Percentiles rank a stretch among this genome's conserved stretches.
These are phyloP conservation scores for Schizophyllum commune DNA, from an alignment of 1,284 basidiomycete genomes.

Conservation along the genomic window DNA sequence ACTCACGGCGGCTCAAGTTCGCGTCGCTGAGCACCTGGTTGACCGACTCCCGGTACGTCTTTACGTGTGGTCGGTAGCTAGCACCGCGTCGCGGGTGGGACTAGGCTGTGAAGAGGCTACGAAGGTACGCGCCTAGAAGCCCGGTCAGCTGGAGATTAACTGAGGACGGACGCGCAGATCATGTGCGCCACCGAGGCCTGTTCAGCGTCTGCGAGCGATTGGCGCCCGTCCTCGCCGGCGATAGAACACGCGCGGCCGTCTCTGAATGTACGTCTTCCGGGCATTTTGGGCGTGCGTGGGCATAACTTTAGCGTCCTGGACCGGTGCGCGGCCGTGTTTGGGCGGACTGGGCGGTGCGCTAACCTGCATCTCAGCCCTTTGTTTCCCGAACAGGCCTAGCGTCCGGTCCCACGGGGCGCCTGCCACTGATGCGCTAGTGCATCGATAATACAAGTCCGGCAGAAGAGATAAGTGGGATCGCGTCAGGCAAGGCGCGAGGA, in stretches of 20 bases:
- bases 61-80: not conserved
- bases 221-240: not conserved
- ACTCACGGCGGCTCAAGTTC: not conserved
- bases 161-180: not conserved
- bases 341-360: not conserved
- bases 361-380: not conserved
- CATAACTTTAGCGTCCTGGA: no score
- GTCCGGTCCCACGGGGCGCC: not conserved
- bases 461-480: not conserved
- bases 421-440: not conserved
- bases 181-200: not conserved
- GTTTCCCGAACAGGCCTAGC: not conserved
- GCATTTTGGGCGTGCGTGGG: no score
- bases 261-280: not conserved
- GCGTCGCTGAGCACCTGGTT: no score
- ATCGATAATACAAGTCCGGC: not conserved
- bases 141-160: not conserved
- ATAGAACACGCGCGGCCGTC: not conserved
- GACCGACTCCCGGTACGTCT: no score
- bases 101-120: not conserved
- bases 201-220: not conserved
- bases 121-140: not conserved
- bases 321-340: not conserved
- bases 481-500: not conserved
- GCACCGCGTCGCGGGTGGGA: not conserved